A percentile compares a stretch with the other conserved stretches of the same genome.
phyloP scores from a whole-genome alignment of 148 eudicot genomes.

The Arctostaphylos glauca region DNA sequence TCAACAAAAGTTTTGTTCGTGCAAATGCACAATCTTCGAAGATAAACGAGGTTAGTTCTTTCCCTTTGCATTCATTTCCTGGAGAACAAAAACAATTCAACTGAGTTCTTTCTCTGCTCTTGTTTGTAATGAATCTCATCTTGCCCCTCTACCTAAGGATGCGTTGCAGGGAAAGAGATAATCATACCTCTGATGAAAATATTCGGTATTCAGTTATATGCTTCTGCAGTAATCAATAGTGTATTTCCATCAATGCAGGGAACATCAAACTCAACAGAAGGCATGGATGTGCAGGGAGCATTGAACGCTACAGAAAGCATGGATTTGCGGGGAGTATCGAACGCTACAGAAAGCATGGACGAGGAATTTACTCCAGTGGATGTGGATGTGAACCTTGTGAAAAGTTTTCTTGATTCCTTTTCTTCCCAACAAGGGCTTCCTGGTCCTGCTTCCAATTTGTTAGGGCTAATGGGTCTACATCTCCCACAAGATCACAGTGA shows the following conservation, averaged over 20 bases:
- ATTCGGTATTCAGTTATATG: background rate
- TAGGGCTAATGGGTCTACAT: constrained; percentile 87
- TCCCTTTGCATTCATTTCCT: background rate
- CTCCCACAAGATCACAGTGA: constrained; percentile 64
- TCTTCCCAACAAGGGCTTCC: constrained; percentile 90
- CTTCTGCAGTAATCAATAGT: background rate
- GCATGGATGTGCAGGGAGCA: constrained; percentile 44
- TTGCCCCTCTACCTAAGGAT: background rate
- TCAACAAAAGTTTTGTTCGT: constrained; percentile 70
- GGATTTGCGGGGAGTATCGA: constrained; percentile 53
- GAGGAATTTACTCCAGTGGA: constrained; percentile 82
- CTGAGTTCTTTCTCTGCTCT: background rate
- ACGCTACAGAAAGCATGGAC: constrained; percentile 50
- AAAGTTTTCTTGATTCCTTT: constrained; percentile 84
- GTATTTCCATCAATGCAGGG: constrained; percentile 1
- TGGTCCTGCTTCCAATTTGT: constrained; percentile 91
- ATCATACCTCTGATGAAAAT: background rate
- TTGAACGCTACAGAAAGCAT: constrained; percentile 21
- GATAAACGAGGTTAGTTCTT: constrained; percentile 52
- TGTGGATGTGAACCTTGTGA: constrained; percentile 89
- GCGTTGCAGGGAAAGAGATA: background rate
- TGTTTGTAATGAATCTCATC: background rate
- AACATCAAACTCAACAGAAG: background rate
- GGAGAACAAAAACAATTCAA: background rate
- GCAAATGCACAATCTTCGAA: constrained; percentile 50